These are phyloP conservation scores for Limonium bicolor DNA, from an alignment of 148 eudicot genomes.

Conservation along the genomic window DNA sequence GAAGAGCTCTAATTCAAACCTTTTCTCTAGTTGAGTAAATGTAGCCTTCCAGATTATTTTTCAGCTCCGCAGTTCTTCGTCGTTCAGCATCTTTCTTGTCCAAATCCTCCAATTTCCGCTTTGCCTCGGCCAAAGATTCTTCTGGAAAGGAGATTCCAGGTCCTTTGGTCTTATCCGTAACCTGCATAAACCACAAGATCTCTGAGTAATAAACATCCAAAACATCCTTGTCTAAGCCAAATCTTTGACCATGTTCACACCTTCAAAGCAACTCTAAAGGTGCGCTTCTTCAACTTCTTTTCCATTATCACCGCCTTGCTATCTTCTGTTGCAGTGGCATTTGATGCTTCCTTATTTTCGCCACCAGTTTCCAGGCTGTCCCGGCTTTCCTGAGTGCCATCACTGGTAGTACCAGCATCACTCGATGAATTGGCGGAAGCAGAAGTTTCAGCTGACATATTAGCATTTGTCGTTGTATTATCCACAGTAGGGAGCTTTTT, in stretches of 20 bases:
- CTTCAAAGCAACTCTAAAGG: constrained; percentile 82
- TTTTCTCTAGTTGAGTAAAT: constrained; percentile 80
- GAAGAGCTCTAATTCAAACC: too few species aligned
- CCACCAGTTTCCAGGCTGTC: constrained; percentile 24
- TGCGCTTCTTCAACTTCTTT: constrained; percentile 82
- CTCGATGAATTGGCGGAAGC: constrained; percentile 35
- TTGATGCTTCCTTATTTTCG: constrained; percentile 16
- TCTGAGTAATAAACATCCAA: background rate
- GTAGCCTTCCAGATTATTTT: constrained; percentile 81
- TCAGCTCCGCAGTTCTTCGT: constrained; percentile 79
- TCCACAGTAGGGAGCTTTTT: constrained; percentile 59
- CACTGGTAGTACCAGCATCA: constrained; percentile 30
- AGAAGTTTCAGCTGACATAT: constrained; percentile 27
- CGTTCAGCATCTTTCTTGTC: constrained; percentile 84
- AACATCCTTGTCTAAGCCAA: background rate
- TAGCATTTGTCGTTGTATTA: constrained; percentile 33
- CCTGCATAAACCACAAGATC: constrained; percentile 26
- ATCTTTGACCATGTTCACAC: constrained; percentile 13
- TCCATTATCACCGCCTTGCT: constrained; percentile 34
- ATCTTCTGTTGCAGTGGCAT: constrained; percentile 31
- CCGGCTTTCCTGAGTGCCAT: constrained; percentile 34
- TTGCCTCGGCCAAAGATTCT: constrained; percentile 54
- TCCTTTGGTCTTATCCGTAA: constrained; percentile 65
- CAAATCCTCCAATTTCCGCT: constrained; percentile 53
- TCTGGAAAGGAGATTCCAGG: constrained; percentile 49